Base-by-base conservation (phyloP, 2,329 filamentous ascomycete genomes). In the Fusarium duplospermum region DNA sequence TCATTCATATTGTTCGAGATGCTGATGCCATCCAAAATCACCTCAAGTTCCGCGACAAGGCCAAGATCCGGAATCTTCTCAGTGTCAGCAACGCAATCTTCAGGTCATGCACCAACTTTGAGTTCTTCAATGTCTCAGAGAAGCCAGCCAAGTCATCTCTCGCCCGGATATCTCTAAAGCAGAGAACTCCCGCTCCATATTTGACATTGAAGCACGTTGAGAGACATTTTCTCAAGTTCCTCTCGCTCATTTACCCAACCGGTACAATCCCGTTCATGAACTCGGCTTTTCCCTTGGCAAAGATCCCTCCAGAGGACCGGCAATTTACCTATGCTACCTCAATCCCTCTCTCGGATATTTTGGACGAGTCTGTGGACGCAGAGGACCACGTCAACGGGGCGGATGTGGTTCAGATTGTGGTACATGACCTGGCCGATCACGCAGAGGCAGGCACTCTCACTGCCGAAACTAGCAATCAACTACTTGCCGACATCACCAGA, bases 81-180 rank as follows among this genome's bases (percentile, higher is more conserved):
- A 85, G 87, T 20, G 86, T 88, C 16, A 89, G 87, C 72, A 87
- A 85, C 24, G 83, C 86, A 2, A 87, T 93, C 18, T 90, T 93
- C 74, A 86, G 91, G 58, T 86, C 86, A 2, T 93, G 91, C 78
- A 92, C 91, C 13, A 94, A 93, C 74, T 89, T 93, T 71, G 93
- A 95, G 78, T 95, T 94, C 80, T 94, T 91, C 84, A 94, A 94
- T 75, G 84, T 93, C 18, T 91, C 91, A 2, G 92, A 94, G 77
- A 84, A 83, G 20, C 79, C 79, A 6, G 78, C 82, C 50, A 78
- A 75, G 74, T 78, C 73, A 29, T 64, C 62, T 4, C 29, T 71
- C 47, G 27, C 67, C 14, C 69, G 72, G 0, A 54, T 61, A 7
- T 72, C 75, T 52, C 82, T 62, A 80, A 81, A 66, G 81, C 74